Conservation (phyloP, 495 filamentous ascomycete species). For the Glonium stellatum region DNA sequence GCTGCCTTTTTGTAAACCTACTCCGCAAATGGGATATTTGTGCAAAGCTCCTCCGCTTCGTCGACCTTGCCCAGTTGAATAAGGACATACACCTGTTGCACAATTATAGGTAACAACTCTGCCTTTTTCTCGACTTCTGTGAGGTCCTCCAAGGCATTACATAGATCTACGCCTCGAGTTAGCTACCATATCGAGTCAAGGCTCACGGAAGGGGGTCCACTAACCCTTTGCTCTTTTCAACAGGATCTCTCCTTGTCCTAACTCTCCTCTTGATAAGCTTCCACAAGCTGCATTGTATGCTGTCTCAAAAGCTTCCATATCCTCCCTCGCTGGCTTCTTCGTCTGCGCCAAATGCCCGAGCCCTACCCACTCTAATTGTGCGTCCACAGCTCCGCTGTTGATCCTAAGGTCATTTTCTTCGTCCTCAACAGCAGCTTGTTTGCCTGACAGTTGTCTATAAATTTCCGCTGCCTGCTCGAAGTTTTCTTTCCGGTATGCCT, state of each 20-base stretch:
- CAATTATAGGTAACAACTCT: constrained; percentile 76
- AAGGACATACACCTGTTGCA: constrained; percentile 80
- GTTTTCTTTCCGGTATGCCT: constrained; percentile 77
- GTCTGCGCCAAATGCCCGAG: constrained; percentile 45
- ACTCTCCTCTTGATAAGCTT: constrained; percentile 72
- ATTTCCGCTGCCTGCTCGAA: constrained; percentile 64
- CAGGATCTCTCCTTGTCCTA: constrained; percentile 65
- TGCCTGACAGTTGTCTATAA: constrained; percentile 56
- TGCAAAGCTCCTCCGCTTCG: constrained; percentile 62
- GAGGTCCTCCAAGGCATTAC: constrained; percentile 75
- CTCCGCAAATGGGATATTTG: constrained; percentile 57
- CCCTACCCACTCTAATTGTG: constrained; percentile 81
- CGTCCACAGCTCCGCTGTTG: constrained; percentile 71
- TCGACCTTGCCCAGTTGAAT: constrained; percentile 62
- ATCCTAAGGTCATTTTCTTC: constrained; percentile 85
- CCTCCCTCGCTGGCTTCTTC: constrained; percentile 60
- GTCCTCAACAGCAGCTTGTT: constrained; percentile 44
- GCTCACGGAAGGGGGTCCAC: constrained; percentile 14
- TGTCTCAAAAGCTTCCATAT: constrained; percentile 87
- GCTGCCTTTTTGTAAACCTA: constrained; percentile 36
- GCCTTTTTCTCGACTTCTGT: constrained; percentile 72
- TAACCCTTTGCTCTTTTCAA: constrained; percentile 71
- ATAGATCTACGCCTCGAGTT: constrained; percentile 52
- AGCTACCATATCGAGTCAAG: background rate
- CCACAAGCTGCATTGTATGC: constrained; percentile 88